phyloP scores from a whole-genome alignment of 352 stramenopile genomes.

The Thalassiosira sp. region DNA sequence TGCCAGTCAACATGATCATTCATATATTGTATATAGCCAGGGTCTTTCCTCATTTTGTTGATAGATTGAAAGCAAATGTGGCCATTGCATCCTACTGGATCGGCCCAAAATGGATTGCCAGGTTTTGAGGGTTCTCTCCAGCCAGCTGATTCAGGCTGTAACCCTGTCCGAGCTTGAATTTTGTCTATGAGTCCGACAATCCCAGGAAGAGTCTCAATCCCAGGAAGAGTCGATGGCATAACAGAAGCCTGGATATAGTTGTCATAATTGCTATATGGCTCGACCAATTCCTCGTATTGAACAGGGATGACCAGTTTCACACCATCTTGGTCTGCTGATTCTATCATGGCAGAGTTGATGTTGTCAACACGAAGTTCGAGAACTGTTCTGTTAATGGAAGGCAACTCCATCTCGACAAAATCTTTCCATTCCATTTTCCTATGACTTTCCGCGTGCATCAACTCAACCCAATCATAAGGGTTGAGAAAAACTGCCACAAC shows the following conservation, averaged over 20 bases:
- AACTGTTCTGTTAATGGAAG: constrained; percentile 27
- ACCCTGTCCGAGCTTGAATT: constrained; percentile 28
- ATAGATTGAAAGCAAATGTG: constrained; percentile 30
- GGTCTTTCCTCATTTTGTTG: constrained; percentile 38
- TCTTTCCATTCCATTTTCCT: constrained; percentile 38
- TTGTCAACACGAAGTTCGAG: constrained; percentile 38
- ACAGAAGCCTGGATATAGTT: constrained; percentile 6
- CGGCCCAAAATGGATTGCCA: constrained; percentile 28
- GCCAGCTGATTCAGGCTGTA: constrained; percentile 21
- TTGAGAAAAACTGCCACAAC: constrained; percentile 50
- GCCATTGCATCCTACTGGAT: constrained; percentile 37
- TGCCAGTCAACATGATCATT: constrained; percentile 52
- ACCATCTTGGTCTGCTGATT: constrained; percentile 16
- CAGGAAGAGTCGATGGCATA: no score
- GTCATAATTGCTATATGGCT: constrained; percentile 23
- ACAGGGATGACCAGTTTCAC: constrained; percentile 37
- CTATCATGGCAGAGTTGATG: constrained; percentile 24
- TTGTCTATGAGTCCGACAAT: constrained; percentile 39
- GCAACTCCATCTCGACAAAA: constrained; percentile 22
- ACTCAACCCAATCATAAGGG: constrained; percentile 48
- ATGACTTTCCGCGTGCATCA: constrained; percentile 30
- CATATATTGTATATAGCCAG: constrained; percentile 45
- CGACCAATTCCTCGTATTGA: constrained; percentile 47
- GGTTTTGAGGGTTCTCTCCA: constrained; percentile 20
- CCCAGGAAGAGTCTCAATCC: constrained; percentile 17